Evolutionary conservation across 306 rosid species (phyloP), one percentile per base, ranked within the genome.

Genomic region (Vachellia collinsii): DNA sequence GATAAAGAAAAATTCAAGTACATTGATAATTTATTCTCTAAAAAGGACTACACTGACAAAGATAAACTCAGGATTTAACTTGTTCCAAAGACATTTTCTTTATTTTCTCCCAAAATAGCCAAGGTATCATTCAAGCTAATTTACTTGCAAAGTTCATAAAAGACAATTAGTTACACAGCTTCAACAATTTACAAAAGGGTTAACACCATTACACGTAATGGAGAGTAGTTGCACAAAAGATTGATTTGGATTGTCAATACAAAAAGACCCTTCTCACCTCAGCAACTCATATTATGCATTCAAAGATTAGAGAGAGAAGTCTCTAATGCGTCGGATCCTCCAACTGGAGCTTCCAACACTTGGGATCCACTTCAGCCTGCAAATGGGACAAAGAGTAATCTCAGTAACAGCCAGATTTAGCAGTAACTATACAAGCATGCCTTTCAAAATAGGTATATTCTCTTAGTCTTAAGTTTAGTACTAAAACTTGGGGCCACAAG

Each of bases 311-410:
- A 69, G 34, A 29, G 34, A 44, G 7, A 19, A 61, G 29, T 58
- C 76, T 72, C 63, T 78, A 74, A 6, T 48, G 84, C 77, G 79
- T 48, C 79, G 70, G 70, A 61, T 91, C 95, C 84, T 87, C 87
- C 59, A 86, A 79, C 80, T 66, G 82, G 59, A 81, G 66, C 68
- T 91, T 91, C 93, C 95, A 91, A 73, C 90, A 91, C 71, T 37
- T 86, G 6, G 95, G 89, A 72, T 91, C 95, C 79, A 84, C 75
- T 82, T 91, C 93, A 47, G 88, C 90, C 93, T 91, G 91, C 65
- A 56, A 76, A 78, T 53, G 78, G 79, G 11, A 76, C 36, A 74
- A 71, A 59, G n/a, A 44, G 69, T 8, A 10, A 59, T 23, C 61
- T 59, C 4, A 59, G 65, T 8, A 17, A 47, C 7, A 48, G 3